Conservation (phyloP, 78 protist species). For the Chrysochromulina tobinii region DNA sequence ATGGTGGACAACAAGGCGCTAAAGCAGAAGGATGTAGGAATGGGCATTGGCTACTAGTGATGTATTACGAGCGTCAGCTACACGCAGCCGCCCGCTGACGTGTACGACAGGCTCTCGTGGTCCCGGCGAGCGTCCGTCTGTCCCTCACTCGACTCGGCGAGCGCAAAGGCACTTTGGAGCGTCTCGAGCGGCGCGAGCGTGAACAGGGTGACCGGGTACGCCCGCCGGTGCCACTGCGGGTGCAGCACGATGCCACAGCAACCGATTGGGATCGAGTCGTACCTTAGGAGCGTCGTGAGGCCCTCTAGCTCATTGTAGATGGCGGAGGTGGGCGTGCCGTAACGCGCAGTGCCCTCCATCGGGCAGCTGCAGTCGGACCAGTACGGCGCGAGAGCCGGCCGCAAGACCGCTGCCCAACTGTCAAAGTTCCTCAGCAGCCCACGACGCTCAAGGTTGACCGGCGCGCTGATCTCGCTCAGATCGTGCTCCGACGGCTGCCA, state of each 20-base stretch:
- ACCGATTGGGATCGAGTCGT: neutral
- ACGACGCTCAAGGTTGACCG: neutral
- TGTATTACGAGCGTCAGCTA: no score
- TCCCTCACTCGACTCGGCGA: neutral
- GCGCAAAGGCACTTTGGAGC: neutral
- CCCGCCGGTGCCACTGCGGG: neutral
- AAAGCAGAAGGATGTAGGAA: no score
- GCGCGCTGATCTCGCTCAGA: neutral
- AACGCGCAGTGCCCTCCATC: neutral
- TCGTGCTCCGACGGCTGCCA: neutral
- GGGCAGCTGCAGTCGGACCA: constrained; percentile 6
- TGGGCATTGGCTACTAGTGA: no score
- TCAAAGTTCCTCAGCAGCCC: neutral
- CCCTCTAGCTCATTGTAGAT: constrained; percentile 25
- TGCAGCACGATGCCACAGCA: constrained; percentile 29
- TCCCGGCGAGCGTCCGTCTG: no score
- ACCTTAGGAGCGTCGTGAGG: neutral
- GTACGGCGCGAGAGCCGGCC: neutral
- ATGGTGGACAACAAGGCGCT: no score
- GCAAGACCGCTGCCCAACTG: neutral
- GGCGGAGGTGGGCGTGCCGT: neutral
- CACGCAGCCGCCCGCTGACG: no score
- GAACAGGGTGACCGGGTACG: constrained; percentile 7
- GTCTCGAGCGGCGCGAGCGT: neutral
- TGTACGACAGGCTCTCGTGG: no score